Evolutionary conservation across 371 early-diverging fungal species (phyloP), one percentile per base, ranked within the genome.

Genomic region (Capillidium rhysosporum): DNA sequence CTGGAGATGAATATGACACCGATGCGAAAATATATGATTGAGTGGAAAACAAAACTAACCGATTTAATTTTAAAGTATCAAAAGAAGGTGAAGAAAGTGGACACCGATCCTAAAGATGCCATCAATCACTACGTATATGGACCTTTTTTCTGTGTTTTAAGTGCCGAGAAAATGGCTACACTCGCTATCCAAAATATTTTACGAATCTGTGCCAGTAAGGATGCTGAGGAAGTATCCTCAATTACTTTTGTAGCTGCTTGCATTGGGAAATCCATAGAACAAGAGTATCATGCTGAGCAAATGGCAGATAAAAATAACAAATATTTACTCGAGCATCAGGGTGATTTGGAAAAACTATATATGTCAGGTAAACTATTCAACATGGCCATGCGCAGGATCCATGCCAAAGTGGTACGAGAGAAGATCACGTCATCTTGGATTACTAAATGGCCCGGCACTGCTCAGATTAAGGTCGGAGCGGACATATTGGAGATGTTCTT

Each of bases 131-230:
- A 61, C 40, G 49, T 60, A 0, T 82, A 82, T 58, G 81, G 81
- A 25, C 82, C 82, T 12, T 85, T 88, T 58, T 65, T 92, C 41
- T 69, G 69, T 48, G 63, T 83, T 41, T 60, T 92, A 4, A 72
- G 75, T 12, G 69, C 87, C 14, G 82, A 84, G 40, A 83, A 84
- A 56, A 62, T 91, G 38, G 75, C 91, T 0, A 70, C 81, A n/a
- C 84, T 92, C 49, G 81, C 86, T 29, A 87, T 95, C 54, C 62
- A 86, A 29, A 88, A 86, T 59, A 59, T 88, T 8, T 49, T 92
- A 38, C 76, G 89, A 25, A 60, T 75, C 21, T 72, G 77, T 61
- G 74, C 69, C 51, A 63, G 66, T 41, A 66, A 73, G 28, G 79
- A 77, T 14, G 66, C 73, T 40, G 69, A 69, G 38, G 76, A 76